Evolutionary conservation across 306 rosid genomes (phyloP).

Genomic region (Boehmeria nivea): DNA sequence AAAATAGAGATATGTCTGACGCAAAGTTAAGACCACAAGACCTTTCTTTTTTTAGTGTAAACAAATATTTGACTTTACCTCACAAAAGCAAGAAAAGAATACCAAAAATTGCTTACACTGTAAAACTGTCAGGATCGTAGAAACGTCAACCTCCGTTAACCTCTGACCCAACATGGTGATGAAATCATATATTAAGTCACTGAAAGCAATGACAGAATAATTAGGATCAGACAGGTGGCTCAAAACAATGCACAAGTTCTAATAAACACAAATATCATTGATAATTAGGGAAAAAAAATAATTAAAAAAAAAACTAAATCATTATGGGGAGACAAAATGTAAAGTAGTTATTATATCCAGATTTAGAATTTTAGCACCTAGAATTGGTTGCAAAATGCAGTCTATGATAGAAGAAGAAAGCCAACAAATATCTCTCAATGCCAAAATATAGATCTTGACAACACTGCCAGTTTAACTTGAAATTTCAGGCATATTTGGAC

Average conservation of each 20-base stretch:
- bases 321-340: neutral
- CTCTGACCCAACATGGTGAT: conserved; percentile 66
- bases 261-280: neutral
- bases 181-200: conserved; percentile 84
- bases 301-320: too few species aligned
- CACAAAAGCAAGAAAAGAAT: conserved; percentile 5
- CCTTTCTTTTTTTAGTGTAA: too few species aligned
- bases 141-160: conserved; percentile 70
- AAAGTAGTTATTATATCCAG: too few species aligned
- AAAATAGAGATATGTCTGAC: neutral
- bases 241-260: neutral
- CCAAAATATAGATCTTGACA: too few species aligned
- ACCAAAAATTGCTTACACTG: conserved; percentile 51
- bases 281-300: neutral
- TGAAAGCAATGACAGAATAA: conserved; percentile 37
- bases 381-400: too few species aligned
- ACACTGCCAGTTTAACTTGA: too few species aligned
- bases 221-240: conserved; percentile 24
- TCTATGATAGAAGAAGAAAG: too few species aligned
- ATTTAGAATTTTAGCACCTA: too few species aligned
- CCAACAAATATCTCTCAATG: too few species aligned
- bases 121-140: conserved; percentile 65
- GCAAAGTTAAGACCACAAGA: too few species aligned
- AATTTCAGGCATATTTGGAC: too few species aligned
- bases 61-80: too few species aligned